Conservation (phyloP, 2,329 filamentous ascomycete genomes). For the Aspergillus pseudotamarii region DNA sequence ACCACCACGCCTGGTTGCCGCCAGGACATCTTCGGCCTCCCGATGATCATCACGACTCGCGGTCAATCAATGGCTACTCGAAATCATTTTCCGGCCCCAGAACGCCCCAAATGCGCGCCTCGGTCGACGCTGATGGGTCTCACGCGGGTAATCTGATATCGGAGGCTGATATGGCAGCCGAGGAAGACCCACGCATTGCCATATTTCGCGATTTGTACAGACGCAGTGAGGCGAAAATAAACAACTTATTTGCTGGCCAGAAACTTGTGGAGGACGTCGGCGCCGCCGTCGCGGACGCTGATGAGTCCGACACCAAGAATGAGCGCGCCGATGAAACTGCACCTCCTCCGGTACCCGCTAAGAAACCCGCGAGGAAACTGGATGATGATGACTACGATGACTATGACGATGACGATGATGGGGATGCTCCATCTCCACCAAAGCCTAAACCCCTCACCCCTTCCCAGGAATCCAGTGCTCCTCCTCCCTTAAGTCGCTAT, state of each 20-base stretch:
- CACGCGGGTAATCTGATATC: conserved; percentile 52
- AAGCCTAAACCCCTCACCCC: conserved; percentile 56
- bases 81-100: conserved; percentile 47
- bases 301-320: conserved; percentile 29
- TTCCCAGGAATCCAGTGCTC: conserved; percentile 59
- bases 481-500: conserved; percentile 71
- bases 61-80: conserved; percentile 47
- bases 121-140: conserved; percentile 48
- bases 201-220: conserved; percentile 78
- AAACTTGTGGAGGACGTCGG: conserved; percentile 35
- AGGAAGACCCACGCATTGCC: conserved; percentile 69
- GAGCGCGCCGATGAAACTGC: conserved; percentile 54
- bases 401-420: conserved; percentile 62
- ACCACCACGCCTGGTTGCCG: conserved; percentile 69
- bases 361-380: conserved; percentile 70
- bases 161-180: conserved; percentile 61
- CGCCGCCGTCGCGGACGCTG: conserved; percentile 55
- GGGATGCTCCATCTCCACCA: conserved; percentile 50
- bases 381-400: conserved; percentile 78
- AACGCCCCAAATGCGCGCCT: conserved; percentile 48
- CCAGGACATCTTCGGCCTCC: conserved; percentile 61
- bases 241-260: conserved; percentile 67
- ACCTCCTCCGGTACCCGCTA: conserved; percentile 44
- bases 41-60: conserved; percentile 58
- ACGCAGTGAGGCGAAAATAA: conserved; percentile 75